Evolutionary conservation across 768 basidiomycete genomes (phyloP), one percentile per base, ranked within the genome.

Genomic region (Brasilioporus rufonigricans): DNA sequence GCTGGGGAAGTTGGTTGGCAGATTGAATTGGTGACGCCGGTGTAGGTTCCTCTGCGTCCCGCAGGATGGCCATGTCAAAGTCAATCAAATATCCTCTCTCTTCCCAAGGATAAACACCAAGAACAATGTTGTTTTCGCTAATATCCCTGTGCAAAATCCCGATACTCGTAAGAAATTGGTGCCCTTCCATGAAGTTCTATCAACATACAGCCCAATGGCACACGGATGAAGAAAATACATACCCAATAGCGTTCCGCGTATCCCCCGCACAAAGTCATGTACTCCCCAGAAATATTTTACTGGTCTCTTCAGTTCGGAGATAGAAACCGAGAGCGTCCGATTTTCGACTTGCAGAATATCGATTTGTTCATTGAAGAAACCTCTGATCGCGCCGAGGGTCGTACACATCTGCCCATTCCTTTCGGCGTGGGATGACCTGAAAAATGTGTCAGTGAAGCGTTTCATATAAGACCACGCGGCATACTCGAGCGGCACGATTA

Each of bases 81-180:
- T 72, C 73, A 19, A 61, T 71, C 44, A 73, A 19, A 38, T 69
- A 73, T 1, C 70, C 71, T 36, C 56, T 35, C 24, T 45, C 29
- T 10, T 46, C 35, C 21, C 32, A 35, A n/a, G 44, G 52, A 39
- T 26, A 26, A n/a, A 53, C 9, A 0, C 36, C 44, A 0, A 48
- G 29, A 19, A 40, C 31, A 9, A 53, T 47, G 6, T 52, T 45
- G 10, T 52, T 45, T 26, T 39, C 51, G 27, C 38, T 40, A 29
- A 53, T 32, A 13, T 53, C 29, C 2, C 38, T 29, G 21, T 46
- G 44, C 44, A 46, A 9, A 8, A 53, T 46, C 18, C 52, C 51
- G 9, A 45, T 45, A 1, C 23, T 31, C 18, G 44, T 44, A 3
- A 45, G 44, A 21, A 33, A 52, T 52, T 45, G 9, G 21, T 52